Base-by-base conservation (phyloP, 2,329 filamentous ascomycete species). In the Truncatella angustata region DNA sequence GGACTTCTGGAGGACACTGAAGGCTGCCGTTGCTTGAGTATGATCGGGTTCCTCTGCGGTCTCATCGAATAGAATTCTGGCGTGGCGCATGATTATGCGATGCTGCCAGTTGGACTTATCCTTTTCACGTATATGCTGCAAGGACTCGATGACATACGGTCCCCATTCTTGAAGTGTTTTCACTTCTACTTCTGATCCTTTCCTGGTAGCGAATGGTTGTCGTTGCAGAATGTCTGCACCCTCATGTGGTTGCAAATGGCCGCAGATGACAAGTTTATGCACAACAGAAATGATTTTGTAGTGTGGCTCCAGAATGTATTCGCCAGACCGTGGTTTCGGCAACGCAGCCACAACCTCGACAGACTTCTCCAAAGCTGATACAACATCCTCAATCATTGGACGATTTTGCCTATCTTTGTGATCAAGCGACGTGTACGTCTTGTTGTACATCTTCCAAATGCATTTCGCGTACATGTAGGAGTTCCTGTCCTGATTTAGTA, bases 41-140 rank as follows among this genome's bases (percentile, higher is more conserved):
- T 79, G 56, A 12, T 52, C 54, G 10, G 62, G 58, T 24, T 81
- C 68, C 63, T 78, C 64, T n/a, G 51, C 53, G 35, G 70, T 66
- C 26, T 78, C 73, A 48, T 76, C 73, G 49, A 80, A 82, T 6
- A 84, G 61, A 18, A 85, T 80, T 30, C 71, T 73, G 2, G 82
- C 77, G 62, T 90, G 86, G 21, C 91, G 85, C 63, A 87, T 86
- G 49, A 91, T 90, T 72, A 97, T 91, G 18, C 92, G 87, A 67
- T 97, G 92, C 64, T 97, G 92, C 92, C 92, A 97, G 62, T 94
- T 93, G 1, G 90, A 88, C 73, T 96, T 95, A 70, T 97, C 92
- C 55, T 91, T 91, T 45, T 84, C 81, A 11, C 78, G 76, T 9
- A 85, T 65, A 49, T 75, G 75, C 6, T 70, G 70, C 36, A 85